Evolutionary conservation across 2,329 filamentous ascomycete genomes (phyloP), one percentile per base, ranked within the genome.

Genomic region (Diaporthe destruens): DNA sequence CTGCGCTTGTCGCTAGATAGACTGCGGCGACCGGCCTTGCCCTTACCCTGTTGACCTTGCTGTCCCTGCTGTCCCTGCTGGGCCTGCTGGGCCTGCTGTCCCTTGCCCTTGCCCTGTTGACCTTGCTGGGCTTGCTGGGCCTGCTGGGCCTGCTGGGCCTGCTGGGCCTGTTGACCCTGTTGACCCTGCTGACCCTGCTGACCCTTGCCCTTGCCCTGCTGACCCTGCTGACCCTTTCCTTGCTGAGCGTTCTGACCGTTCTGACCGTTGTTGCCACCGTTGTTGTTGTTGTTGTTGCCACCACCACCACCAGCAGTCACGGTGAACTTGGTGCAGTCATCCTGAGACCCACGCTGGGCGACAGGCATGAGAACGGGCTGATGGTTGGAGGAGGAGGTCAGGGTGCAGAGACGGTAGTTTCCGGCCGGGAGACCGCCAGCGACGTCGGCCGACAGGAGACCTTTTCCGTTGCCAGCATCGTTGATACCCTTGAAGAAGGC

Each of bases 251-350:
- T 47, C 44, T 47, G 44, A 6, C 44, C 44, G 8, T 49, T 18
- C 2, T 61, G n/a, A 23, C 29, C 72, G 54, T 76, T 59, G 72
- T 76, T 76, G 14, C 67, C 72, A 39, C 72, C 72, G 51, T 73
- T 67, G 71, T 75, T 76, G n/a, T 63, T 57, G 32, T 73, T 66
- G 71, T 75, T 76, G n/a, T 67, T 63, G 36, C 73, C 66, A 36
- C 74, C 69, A 9, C 72, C 67, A 0, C 57, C 71, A 6, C 9
- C 16, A 1, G 34, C 49, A 12, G 74, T 75, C 29, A 83, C 81
- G 14, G 79, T 80, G 72, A 84, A 83, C 75, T 82, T 82, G 29
- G 76, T 78, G 74, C 82, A 84, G 74, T 84, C 82, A 72, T 84
- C 82, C 71, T 83, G 82, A 55, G 81, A 78, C 70, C 82, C 82